Conservation (phyloP, 2,329 filamentous ascomycete genomes). For the Colletotrichum sojae region DNA sequence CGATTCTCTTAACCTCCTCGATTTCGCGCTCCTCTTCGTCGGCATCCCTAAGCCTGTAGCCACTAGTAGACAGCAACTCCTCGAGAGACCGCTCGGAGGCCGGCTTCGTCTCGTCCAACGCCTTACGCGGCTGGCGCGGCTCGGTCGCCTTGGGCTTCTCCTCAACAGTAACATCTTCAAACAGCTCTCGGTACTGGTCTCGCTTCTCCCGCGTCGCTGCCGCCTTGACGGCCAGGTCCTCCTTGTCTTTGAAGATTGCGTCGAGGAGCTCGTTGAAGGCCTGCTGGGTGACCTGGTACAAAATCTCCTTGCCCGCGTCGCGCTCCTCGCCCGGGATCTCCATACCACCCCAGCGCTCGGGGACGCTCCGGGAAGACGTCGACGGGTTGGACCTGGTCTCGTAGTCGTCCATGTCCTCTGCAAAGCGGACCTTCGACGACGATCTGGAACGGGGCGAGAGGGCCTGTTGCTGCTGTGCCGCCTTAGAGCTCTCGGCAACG, state of each 20-base stretch:
- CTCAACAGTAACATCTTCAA: slow-evolving; percentile 51
- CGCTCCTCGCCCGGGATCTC: slow-evolving; percentile 85
- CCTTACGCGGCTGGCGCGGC: slow-evolving; percentile 40
- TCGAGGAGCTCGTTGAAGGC: slow-evolving; percentile 95
- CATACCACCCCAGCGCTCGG: slow-evolving; percentile 83
- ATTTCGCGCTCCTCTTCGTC: background rate
- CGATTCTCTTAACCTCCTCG: slow-evolving; percentile 33
- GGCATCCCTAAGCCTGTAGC: slow-evolving; percentile 56
- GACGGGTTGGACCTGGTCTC: slow-evolving; percentile 81
- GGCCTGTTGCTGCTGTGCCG: slow-evolving; percentile 52
- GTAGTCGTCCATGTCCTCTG: slow-evolving; percentile 78
- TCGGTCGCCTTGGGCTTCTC: slow-evolving; percentile 28
- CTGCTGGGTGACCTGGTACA: slow-evolving; percentile 93
- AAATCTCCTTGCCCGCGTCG: slow-evolving; percentile 87
- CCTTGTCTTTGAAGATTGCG: slow-evolving; percentile 84
- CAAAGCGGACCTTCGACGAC: slow-evolving; percentile 84
- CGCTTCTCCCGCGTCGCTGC: slow-evolving; percentile 74
- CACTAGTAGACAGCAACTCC: slow-evolving; percentile 60
- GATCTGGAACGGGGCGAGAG: slow-evolving; percentile 75
- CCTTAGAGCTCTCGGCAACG: slow-evolving; percentile 60
- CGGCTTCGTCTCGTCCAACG: slow-evolving; percentile 42
- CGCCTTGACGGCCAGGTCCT: slow-evolving; percentile 80
- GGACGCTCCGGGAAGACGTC: slow-evolving; percentile 79
- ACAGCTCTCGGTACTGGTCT: slow-evolving; percentile 66
- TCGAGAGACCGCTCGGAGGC: slow-evolving; percentile 51